Evolutionary conservation across 1,284 basidiomycete genomes (phyloP).

Genomic region (Uromyces viciae-fabae): DNA sequence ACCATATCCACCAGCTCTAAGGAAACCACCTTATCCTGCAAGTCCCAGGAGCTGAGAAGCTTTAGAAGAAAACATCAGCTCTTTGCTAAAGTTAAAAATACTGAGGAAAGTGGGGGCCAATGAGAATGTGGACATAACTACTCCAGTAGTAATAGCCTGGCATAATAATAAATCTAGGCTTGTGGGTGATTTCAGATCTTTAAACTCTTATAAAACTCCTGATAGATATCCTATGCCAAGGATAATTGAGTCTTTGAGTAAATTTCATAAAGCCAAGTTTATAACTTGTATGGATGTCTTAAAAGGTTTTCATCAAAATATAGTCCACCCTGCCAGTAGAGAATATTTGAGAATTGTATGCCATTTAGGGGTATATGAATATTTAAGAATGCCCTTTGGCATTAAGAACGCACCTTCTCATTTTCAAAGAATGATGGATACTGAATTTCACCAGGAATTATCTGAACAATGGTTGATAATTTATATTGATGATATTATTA

Average conservation of each 20-base stretch:
- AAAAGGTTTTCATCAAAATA: conserved; percentile 21
- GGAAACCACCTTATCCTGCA: not conserved
- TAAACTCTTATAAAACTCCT: not conserved
- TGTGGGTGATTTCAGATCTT: not conserved
- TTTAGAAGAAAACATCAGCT: not conserved
- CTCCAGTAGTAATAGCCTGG: not conserved
- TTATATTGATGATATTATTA: conserved; percentile 22
- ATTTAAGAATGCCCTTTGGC: conserved; percentile 19
- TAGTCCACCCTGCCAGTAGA: not conserved
- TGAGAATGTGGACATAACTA: not conserved
- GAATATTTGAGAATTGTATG: not conserved
- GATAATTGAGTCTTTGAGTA: not conserved
- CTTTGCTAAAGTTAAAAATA: not conserved
- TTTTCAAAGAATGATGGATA: conserved; percentile 28
- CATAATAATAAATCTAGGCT: not conserved
- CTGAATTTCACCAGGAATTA: not conserved
- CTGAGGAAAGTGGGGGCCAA: not conserved
- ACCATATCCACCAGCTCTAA: not conserved
- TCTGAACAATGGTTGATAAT: not conserved
- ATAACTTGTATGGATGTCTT: conserved; percentile 22
- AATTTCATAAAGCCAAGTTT: not conserved
- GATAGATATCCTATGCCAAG: not conserved
- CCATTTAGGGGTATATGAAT: conserved; percentile 18
- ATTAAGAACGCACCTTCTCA: conserved; percentile 18
- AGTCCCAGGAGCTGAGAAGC: not conserved